These are phyloP conservation scores for Dothistroma septosporum DNA, from an alignment of 2,329 filamentous ascomycete genomes.

Conservation along the genomic window DNA sequence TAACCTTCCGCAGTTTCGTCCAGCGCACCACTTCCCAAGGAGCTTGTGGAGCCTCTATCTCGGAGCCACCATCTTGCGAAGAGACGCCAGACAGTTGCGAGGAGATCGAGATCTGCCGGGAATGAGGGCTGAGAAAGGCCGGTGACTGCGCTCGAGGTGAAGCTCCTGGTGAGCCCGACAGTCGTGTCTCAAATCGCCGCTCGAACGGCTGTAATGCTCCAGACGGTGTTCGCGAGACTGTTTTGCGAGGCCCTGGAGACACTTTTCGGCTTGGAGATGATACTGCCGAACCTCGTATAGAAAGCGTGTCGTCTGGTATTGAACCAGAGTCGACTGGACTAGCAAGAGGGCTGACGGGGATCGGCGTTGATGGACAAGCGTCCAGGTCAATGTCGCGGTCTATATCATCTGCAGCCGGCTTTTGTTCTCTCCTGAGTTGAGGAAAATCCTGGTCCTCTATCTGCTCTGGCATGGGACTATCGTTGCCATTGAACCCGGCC, in stretches of 20 bases:
- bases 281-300: slow-evolving; percentile 60
- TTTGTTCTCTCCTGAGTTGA: slow-evolving; percentile 18
- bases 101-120: slow-evolving; percentile 55
- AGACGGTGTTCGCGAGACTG: slow-evolving; percentile 64
- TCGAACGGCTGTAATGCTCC: slow-evolving; percentile 91
- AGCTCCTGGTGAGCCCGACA: slow-evolving; percentile 59
- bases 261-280: slow-evolving; percentile 70
- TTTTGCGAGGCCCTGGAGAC: slow-evolving; percentile 57
- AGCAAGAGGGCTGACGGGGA: slow-evolving; percentile 39
- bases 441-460: slow-evolving; percentile 23
- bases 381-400: slow-evolving; percentile 14
- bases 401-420: slow-evolving; percentile 2
- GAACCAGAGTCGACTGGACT: slow-evolving; percentile 71
- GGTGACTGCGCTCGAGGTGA: slow-evolving; percentile 72
- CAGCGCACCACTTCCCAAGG: slow-evolving; percentile 97
- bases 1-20: slow-evolving; percentile 88
- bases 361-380: slow-evolving; percentile 23
- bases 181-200: slow-evolving; percentile 83
- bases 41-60: slow-evolving; percentile 55
- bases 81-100: slow-evolving; percentile 59
- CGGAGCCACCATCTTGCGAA: slow-evolving; percentile 58
- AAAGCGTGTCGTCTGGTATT: slow-evolving; percentile 78
- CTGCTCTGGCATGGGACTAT: slow-evolving; percentile 8
- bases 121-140: slow-evolving; percentile 70
- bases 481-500: slow-evolving; percentile 2